A percentile compares a stretch with the other conserved stretches of the same genome.
Conservation (phyloP, 345 rosid genomes). For the Adansonia digitata region DNA sequence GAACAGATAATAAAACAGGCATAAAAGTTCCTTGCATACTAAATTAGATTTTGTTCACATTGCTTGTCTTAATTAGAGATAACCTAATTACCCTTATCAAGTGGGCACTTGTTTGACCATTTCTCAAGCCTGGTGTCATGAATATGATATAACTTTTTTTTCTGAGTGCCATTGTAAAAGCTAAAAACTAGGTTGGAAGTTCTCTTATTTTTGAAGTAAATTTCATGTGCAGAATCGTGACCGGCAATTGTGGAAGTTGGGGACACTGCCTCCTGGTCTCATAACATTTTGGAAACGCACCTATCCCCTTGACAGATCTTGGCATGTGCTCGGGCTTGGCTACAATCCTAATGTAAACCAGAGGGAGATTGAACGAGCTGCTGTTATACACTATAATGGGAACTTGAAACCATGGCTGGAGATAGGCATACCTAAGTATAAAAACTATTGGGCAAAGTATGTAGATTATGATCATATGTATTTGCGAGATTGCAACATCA, state of each 20-base stretch:
- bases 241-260: slow-evolving; percentile 74
- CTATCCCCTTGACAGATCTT: slow-evolving; percentile 43
- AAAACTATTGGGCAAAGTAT: slow-evolving; percentile 21
- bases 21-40: not conserved
- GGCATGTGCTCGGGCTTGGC: slow-evolving; percentile 87
- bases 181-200: not conserved
- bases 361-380: slow-evolving; percentile 66
- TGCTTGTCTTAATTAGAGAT: not conserved
- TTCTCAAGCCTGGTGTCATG: not conserved
- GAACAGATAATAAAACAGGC: not conserved
- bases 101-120: not conserved
- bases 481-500: slow-evolving; percentile 12
- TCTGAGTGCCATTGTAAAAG: not conserved
- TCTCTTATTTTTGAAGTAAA: no score
- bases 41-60: not conserved
- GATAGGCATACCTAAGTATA: slow-evolving; percentile 59
- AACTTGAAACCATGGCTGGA: slow-evolving; percentile 91
- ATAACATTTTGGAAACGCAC: slow-evolving; percentile 77
- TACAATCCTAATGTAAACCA: slow-evolving; percentile 70
- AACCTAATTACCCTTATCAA: not conserved
- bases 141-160: not conserved
- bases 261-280: slow-evolving; percentile 83
- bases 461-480: not conserved
- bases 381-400: slow-evolving; percentile 77
- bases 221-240: slow-evolving; percentile 56